Percentiles rank a stretch among this genome's conserved stretches.
Evolutionary conservation across 2,329 filamentous ascomycete genomes (phyloP).

Genomic region (Neurospora sp.): DNA sequence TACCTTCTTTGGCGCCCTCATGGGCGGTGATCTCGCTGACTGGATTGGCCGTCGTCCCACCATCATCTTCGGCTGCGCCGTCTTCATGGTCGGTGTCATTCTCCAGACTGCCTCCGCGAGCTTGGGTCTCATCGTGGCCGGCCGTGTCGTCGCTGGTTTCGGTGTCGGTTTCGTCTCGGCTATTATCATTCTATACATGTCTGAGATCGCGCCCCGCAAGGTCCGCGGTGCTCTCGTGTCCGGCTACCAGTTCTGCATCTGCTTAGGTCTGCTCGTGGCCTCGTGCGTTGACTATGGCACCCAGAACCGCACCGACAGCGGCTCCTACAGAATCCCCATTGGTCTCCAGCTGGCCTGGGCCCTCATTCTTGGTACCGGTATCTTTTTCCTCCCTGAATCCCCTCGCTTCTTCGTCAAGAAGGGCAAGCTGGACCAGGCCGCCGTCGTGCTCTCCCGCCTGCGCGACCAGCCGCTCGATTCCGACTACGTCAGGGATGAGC

Average conservation of each 20-base stretch:
- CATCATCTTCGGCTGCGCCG: conserved; percentile 49
- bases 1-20: conserved; percentile 55
- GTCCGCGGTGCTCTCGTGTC: conserved; percentile 63
- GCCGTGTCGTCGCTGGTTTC: conserved; percentile 53
- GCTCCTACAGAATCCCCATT: conserved; percentile 63
- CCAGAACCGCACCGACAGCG: conserved; percentile 44
- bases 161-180: conserved; percentile 52
- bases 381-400: conserved; percentile 46
- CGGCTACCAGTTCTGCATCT: conserved; percentile 69
- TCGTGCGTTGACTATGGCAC: conserved; percentile 58
- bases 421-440: conserved; percentile 50
- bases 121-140: conserved; percentile 42
- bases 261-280: conserved; percentile 59
- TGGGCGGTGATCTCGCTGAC: conserved; percentile 56
- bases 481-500: conserved; percentile 55
- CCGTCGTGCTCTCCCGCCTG: conserved; percentile 44
- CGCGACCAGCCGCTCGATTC: conserved; percentile 56
- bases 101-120: conserved; percentile 43
- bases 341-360: conserved; percentile 50
- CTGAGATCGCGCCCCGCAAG: conserved; percentile 45
- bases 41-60: conserved; percentile 49
- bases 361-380: conserved; percentile 25
- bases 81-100: conserved; percentile 50
- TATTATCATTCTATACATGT: conserved; percentile 62
- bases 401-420: conserved; percentile 64